Evolutionary conservation across 345 rosid species (phyloP).

Genomic region (Linum lewisii): DNA sequence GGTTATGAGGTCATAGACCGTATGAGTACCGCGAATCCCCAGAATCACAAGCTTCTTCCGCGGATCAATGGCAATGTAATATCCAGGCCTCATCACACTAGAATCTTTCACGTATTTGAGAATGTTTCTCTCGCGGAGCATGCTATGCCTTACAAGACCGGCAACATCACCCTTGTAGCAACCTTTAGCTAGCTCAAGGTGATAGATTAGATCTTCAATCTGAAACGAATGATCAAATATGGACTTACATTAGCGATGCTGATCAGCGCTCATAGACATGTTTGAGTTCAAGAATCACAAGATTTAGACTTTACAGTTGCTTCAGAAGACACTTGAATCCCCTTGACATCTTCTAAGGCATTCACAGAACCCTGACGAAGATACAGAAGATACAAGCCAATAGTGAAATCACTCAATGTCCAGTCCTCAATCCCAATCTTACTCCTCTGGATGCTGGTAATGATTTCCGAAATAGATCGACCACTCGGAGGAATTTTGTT

Average conservation of each 20-base stretch:
- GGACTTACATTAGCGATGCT: conserved; percentile 37
- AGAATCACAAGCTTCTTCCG: conserved; percentile 63
- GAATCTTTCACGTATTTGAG: conserved; percentile 67
- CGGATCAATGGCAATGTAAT: conserved; percentile 67
- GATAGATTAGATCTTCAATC: conserved; percentile 59
- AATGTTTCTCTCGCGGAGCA: conserved; percentile 72
- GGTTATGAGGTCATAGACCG: conserved; percentile 77
- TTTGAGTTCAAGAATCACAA: not conserved
- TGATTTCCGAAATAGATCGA: conserved; percentile 67
- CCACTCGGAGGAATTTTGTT: conserved; percentile 37
- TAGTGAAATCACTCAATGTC: conserved; percentile 87
- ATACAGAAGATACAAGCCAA: conserved; percentile 85
- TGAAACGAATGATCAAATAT: conserved; percentile 2
- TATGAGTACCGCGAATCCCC: conserved; percentile 83
- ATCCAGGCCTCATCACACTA: conserved; percentile 89
- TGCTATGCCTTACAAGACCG: conserved; percentile 55
- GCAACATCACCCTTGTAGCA: conserved; percentile 47
- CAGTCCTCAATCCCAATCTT: conserved; percentile 83
- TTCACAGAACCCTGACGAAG: conserved; percentile 71
- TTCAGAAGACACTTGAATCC: conserved; percentile 56
- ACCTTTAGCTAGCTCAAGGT: conserved; percentile 73
- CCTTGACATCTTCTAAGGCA: conserved; percentile 62
- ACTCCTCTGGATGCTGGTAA: conserved; percentile 81
- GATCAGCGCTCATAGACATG: not conserved
- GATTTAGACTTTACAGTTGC: conserved; percentile 31